Base-by-base conservation (phyloP, 257 asterid species). In the Apocynum venetum region DNA sequence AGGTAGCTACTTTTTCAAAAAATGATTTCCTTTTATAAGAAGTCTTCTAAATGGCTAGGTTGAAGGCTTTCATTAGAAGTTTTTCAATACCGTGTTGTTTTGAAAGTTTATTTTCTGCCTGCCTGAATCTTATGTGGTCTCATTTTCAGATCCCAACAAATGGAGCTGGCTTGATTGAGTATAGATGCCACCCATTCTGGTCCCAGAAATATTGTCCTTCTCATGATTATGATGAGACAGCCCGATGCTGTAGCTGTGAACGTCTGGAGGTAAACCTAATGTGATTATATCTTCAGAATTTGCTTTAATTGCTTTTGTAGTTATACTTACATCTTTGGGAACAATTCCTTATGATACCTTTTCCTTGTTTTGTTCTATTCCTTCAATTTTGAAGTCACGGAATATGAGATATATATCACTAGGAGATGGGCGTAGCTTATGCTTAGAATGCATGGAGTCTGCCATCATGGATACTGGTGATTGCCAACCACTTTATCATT, bases 131-230 rank as follows among this genome's bases (percentile, higher is more conserved):
- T 69, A 4, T 15, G 44, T 15, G 41, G 40, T 72, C 14, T 48
- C 69, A 55, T 73, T 69, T 73, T 71, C 94, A 96, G 98, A 96
- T 96, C 77, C 99, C 99, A 2, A 88, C 96, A 10, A 91, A 96
- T 71, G 82, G 85, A 72, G 83, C 78, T 76, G 99, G 99, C 75
- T 86, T 93, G 91, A 93, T 96, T 25, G 99, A 96, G 95, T 93
- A 96, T 73, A 84, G 97, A 78, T 96, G 97, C 93, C 99, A 96
- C 78, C 98, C 99, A 0, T 96, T 88, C 85, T 96, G 99, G 98
- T 81, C 90, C 55, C 97, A 90, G 85, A 96, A 89, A 77, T 96
- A 96, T 84, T 93, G 98, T 71, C 98, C 97, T 78, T 81, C 96
- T 20, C 99, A 96, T 70, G 98, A 96, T 81, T 91, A 88, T 38